phyloP scores from a whole-genome alignment of 1,139 yeast species.

The Diutina siamensis region DNA sequence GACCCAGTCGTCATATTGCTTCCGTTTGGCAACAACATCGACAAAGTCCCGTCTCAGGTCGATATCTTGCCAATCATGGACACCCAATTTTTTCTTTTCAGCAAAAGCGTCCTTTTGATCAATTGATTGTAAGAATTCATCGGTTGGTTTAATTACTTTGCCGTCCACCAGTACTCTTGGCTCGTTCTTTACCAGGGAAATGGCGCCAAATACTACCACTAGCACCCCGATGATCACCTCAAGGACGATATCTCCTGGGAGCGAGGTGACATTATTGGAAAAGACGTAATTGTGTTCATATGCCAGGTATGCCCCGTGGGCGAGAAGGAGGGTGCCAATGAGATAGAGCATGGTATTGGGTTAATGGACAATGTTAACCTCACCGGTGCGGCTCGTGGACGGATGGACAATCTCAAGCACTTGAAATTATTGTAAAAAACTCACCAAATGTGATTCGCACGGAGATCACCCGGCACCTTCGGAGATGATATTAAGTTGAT shows the following conservation, averaged over 20 bases:
- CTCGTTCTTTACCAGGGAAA: slow-evolving; percentile 17
- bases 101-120: slow-evolving; percentile 36
- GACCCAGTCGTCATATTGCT: slow-evolving; percentile 29
- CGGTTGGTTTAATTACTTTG: slow-evolving; percentile 13
- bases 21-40: slow-evolving; percentile 30
- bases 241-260: slow-evolving; percentile 21
- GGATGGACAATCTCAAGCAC: no score
- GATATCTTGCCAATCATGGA: slow-evolving; percentile 30
- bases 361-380: no score
- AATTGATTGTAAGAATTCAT: slow-evolving; percentile 24
- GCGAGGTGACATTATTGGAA: slow-evolving; percentile 16
- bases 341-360: slow-evolving; percentile 6
- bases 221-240: slow-evolving; percentile 32
- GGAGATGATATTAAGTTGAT: no score
- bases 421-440: no score
- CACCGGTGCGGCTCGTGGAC: no score
- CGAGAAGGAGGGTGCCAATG: slow-evolving; percentile 15
- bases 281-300: slow-evolving; percentile 20
- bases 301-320: slow-evolving; percentile 42
- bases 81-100: slow-evolving; percentile 32
- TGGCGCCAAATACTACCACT: slow-evolving; percentile 25
- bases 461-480: no score
- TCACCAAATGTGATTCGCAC: no score
- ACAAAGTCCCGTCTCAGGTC: slow-evolving; percentile 35
- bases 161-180: slow-evolving; percentile 14